phyloP scores from a whole-genome alignment of 768 basidiomycete genomes.

The Rhodotorula sphaerocarpa region DNA sequence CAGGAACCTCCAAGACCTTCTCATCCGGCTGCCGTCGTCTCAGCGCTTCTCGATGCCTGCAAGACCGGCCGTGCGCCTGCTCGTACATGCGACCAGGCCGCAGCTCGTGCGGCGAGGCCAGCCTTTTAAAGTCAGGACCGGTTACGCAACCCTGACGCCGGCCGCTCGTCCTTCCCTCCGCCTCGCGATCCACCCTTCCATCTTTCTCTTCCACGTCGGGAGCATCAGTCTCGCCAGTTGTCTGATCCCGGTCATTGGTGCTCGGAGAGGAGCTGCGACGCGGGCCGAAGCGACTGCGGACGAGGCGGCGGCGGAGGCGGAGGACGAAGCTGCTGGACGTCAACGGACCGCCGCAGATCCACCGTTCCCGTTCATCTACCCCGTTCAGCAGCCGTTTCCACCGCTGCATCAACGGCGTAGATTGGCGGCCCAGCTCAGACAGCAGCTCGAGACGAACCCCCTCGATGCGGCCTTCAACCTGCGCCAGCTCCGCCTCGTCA shows the following conservation, averaged over 20 bases:
- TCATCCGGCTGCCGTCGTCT: too few relatives aligned
- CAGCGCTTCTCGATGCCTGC: too few relatives aligned
- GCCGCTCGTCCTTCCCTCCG: background rate
- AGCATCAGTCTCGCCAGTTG: constrained; percentile 13
- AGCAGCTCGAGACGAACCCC: constrained; percentile 5
- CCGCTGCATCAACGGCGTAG: background rate
- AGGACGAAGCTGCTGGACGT: background rate
- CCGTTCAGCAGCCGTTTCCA: constrained; percentile 14
- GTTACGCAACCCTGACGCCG: constrained; percentile 6
- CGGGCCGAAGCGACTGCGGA: background rate
- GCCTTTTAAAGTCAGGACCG: too few relatives aligned
- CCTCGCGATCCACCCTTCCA: constrained; percentile 7
- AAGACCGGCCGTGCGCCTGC: too few relatives aligned
- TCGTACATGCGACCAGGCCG: too few relatives aligned
- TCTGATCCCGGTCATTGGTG: constrained; percentile 21
- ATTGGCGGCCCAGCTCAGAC: constrained; percentile 8
- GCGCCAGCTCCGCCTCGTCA: constrained; percentile 30
- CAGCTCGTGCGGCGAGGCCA: too few relatives aligned
- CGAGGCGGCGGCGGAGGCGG: background rate
- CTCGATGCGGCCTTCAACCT: constrained; percentile 29
- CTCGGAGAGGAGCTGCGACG: background rate
- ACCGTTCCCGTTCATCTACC: constrained; percentile 7
- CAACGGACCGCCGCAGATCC: background rate
- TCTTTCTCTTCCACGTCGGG: constrained; percentile 26
- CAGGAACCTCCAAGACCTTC: too few relatives aligned